These are phyloP conservation scores for Magnolia sinica DNA, from an alignment of 164 flowering plant species.

Conservation along the genomic window DNA sequence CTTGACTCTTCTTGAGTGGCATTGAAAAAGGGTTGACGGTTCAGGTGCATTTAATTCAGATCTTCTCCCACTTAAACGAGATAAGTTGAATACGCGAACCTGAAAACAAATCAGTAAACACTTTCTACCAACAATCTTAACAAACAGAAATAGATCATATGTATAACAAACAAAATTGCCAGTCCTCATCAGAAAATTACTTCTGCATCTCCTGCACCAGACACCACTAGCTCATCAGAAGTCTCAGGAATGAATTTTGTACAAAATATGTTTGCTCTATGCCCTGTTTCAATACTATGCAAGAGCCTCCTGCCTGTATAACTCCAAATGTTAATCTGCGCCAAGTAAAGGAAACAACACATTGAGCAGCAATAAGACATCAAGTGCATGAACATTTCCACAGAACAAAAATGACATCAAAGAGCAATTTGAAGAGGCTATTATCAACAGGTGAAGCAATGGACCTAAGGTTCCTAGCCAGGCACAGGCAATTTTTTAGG, in stretches of 20 bases:
- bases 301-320: conserved; percentile 61
- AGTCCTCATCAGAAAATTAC: conserved; percentile 35
- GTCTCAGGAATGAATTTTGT: conserved; percentile 94
- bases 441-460: not conserved
- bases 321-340: conserved; percentile 81
- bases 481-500: not conserved
- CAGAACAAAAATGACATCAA: not conserved
- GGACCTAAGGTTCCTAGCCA: not conserved
- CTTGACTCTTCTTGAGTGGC: conserved; percentile 90
- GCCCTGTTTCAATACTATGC: conserved; percentile 83
- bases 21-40: conserved; percentile 68
- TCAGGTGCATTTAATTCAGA: conserved; percentile 38
- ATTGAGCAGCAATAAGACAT: not conserved
- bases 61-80: conserved; percentile 53
- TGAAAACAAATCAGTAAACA: conserved; percentile 27
- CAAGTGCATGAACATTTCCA: too few species aligned
- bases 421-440: not conserved
- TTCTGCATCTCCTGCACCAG: conserved; percentile 95
- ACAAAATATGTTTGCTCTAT: conserved; percentile 87
- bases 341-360: conserved; percentile 5
- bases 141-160: conserved; percentile 1
- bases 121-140: conserved; percentile 6
- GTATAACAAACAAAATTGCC: not conserved
- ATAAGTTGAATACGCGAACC: conserved; percentile 77
- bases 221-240: conserved; percentile 85